These are phyloP conservation scores for Pisolithus albus DNA, from an alignment of 768 basidiomycete genomes.

Conservation along the genomic window DNA sequence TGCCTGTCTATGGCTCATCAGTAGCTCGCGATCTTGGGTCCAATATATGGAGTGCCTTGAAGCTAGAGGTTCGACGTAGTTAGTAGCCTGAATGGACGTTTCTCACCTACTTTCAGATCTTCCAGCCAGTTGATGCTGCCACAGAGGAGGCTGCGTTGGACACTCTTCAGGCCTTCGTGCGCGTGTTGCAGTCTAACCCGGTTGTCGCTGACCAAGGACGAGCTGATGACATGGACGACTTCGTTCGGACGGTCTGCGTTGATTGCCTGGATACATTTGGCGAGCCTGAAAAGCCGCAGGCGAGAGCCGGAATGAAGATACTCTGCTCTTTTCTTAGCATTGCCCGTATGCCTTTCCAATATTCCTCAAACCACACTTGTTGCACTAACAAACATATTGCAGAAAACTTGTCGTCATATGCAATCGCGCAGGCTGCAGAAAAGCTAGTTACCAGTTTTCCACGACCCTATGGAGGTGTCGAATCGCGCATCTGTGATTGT, in stretches of 20 bases:
- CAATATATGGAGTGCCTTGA: slow-evolving; percentile 87
- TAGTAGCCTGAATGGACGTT: background rate
- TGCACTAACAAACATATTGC: slow-evolving; percentile 5
- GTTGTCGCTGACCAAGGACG: slow-evolving; percentile 33
- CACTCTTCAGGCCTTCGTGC: slow-evolving; percentile 64
- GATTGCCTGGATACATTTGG: slow-evolving; percentile 76
- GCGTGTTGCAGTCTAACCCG: slow-evolving; percentile 54
- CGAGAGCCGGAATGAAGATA: slow-evolving; percentile 80
- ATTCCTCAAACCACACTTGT: background rate
- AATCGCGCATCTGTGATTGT: slow-evolving; percentile 61
- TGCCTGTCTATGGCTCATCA: slow-evolving; percentile 77
- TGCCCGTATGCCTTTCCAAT: slow-evolving; percentile 51
- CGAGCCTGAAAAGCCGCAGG: slow-evolving; percentile 92
- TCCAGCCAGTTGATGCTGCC: slow-evolving; percentile 78
- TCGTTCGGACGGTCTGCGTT: slow-evolving; percentile 69
- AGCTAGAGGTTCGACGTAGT: slow-evolving; percentile 62
- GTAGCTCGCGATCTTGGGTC: slow-evolving; percentile 55
- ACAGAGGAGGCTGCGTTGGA: slow-evolving; percentile 72
- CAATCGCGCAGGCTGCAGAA: slow-evolving; percentile 60
- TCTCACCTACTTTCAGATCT: slow-evolving; percentile 49
- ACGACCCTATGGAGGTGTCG: slow-evolving; percentile 59
- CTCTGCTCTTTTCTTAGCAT: slow-evolving; percentile 72
- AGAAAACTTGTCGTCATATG: slow-evolving; percentile 68
- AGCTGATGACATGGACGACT: slow-evolving; percentile 37
- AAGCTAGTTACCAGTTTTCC: slow-evolving; percentile 74